A percentile compares a stretch with the other conserved stretches of the same genome.
Evolutionary conservation across 768 basidiomycete species (phyloP).

Genomic region (Mrakia blollopis): DNA sequence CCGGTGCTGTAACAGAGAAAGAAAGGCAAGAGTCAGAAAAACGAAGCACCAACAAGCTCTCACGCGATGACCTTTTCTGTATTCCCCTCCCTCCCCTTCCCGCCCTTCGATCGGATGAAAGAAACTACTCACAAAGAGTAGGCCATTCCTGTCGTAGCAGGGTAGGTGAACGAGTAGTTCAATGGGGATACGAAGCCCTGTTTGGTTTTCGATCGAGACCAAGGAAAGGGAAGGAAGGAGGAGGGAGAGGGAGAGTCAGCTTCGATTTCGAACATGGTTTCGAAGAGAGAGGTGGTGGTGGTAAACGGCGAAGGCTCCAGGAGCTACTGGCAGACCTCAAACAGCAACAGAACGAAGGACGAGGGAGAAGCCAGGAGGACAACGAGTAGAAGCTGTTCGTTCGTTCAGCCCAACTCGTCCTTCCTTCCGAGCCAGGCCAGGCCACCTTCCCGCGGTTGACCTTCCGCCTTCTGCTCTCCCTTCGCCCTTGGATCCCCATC

Average conservation of each 20-base stretch:
- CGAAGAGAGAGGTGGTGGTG: too few relatives aligned
- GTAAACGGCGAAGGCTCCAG: neutral
- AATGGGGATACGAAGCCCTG: constrained; percentile 81
- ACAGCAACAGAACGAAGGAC: too few relatives aligned
- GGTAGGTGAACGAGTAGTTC: constrained; percentile 77
- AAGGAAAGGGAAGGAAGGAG: neutral
- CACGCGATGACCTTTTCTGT: neutral
- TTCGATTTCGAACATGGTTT: neutral
- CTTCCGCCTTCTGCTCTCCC: neutral
- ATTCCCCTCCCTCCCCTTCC: neutral
- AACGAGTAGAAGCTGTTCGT: neutral
- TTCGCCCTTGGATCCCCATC: too few relatives aligned
- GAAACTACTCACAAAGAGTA: constrained; percentile 71
- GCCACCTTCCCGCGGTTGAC: neutral
- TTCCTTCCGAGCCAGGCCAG: too few relatives aligned
- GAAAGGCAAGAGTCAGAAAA: too few relatives aligned
- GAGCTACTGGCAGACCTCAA: too few relatives aligned
- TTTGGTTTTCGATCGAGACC: neutral
- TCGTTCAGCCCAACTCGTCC: neutral
- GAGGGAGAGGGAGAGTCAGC: neutral
- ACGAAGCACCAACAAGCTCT: neutral
- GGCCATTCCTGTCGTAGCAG: constrained; percentile 75
- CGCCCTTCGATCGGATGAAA: neutral
- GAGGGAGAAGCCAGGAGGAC: neutral
- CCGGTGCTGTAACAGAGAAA: constrained; percentile 51